phyloP scores from a whole-genome alignment of 2,329 filamentous ascomycete species.

The Neopestalotiopsis sp. region DNA sequence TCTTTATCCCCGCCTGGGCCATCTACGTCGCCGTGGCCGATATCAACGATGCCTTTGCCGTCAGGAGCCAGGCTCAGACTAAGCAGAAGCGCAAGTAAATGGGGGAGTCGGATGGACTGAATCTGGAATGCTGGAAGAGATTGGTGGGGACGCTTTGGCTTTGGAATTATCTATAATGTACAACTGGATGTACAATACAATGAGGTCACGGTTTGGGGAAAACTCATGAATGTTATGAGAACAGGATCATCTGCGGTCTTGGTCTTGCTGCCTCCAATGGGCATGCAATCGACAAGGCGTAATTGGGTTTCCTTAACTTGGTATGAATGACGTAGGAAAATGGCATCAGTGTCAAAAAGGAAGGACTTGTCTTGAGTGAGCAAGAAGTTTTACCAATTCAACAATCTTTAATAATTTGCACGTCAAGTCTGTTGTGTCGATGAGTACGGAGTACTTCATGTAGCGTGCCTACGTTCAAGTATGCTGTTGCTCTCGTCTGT shows the following conservation, averaged over 20 bases:
- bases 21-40: conserved; percentile 60
- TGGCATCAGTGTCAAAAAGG: too few relatives aligned
- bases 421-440: too few relatives aligned
- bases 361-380: too few relatives aligned
- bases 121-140: background rate
- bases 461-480: too few relatives aligned
- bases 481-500: too few relatives aligned
- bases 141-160: background rate
- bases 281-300: too few relatives aligned
- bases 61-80: conserved; percentile 36
- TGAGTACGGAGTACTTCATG: too few relatives aligned
- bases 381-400: too few relatives aligned
- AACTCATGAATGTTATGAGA: background rate
- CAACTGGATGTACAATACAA: background rate
- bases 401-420: too few relatives aligned
- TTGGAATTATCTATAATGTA: background rate
- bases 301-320: too few relatives aligned
- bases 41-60: conserved; percentile 58
- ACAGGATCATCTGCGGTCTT: background rate
- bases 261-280: too few relatives aligned
- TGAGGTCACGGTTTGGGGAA: background rate
- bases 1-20: conserved; percentile 65
- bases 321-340: too few relatives aligned
- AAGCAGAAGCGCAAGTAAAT: conserved; percentile 34
- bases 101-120: background rate